These are phyloP conservation scores for Chalciporus pseudorubinellus DNA, from an alignment of 768 basidiomycete genomes.

Conservation along the genomic window DNA sequence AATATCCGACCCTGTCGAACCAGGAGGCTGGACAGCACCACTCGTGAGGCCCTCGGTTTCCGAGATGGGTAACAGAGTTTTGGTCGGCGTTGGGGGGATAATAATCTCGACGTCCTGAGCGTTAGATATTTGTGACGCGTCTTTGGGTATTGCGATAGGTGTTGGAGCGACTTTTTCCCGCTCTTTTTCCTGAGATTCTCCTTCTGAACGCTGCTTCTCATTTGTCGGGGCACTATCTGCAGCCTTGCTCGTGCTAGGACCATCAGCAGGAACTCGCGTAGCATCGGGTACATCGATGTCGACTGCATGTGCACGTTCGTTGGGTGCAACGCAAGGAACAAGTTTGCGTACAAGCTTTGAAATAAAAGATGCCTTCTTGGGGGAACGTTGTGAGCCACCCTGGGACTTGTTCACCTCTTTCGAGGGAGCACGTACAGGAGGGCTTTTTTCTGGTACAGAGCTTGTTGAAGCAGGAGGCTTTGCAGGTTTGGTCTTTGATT, in stretches of 20 bases:
- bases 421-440: slow-evolving; percentile 35
- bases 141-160: slow-evolving; percentile 20
- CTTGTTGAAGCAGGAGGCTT: slow-evolving; percentile 17
- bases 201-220: slow-evolving; percentile 29
- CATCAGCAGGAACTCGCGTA: slow-evolving; percentile 17
- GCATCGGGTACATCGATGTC: slow-evolving; percentile 37
- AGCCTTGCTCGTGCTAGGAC: slow-evolving; percentile 19
- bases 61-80: slow-evolving; percentile 47
- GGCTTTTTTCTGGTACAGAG: slow-evolving; percentile 25
- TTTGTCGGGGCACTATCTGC: slow-evolving; percentile 19
- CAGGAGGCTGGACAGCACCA: slow-evolving; percentile 90
- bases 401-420: slow-evolving; percentile 34
- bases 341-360: slow-evolving; percentile 59
- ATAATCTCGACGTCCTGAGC: slow-evolving; percentile 38
- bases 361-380: slow-evolving; percentile 53
- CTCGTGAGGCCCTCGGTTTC: slow-evolving; percentile 89
- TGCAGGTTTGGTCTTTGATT: slow-evolving; percentile 17
- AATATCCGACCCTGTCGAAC: slow-evolving; percentile 58
- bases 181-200: slow-evolving; percentile 33
- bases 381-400: slow-evolving; percentile 32
- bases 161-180: slow-evolving; percentile 34
- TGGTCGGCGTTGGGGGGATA: slow-evolving; percentile 50
- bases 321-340: slow-evolving; percentile 64
- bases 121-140: slow-evolving; percentile 17
- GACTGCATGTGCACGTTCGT: slow-evolving; percentile 42